Base-by-base conservation (phyloP, 306 rosid genomes). In the Ceratonia siliqua region DNA sequence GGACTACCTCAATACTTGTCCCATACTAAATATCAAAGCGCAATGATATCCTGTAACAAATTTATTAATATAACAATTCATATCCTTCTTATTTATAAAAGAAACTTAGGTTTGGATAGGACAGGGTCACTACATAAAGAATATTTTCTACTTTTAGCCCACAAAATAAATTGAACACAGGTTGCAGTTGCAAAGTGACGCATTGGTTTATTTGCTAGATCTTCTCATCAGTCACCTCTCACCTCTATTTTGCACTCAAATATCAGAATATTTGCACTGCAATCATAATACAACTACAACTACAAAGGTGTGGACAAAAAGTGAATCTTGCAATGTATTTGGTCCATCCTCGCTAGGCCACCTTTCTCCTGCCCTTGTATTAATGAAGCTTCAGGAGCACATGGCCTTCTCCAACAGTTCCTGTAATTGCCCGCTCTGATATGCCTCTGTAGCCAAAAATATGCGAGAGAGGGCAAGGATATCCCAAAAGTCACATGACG, bases 381-480 rank as follows among this genome's bases (percentile, higher is more conserved):
- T 38, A 59, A 45, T 11, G 65, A 28, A n/a, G 74, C 71, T 73
- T 91, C 88, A 94, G 1, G 96, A 86, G 76, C 92, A 90, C 89
- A 90, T 83, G 22, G 90, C 89, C 92, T 86, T 94, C 88, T 91
- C 96, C 87, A 94, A 66, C 77, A 61, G 39, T 82, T 94, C 97
- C 80, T 90, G 97, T 84, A 94, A 78, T 78, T 91, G 81, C 15
- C 98, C 97, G 0, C 78, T 91, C 81, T 91, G 81, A 82, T 88
- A 94, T 80, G 96, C 97, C 59, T 94, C 97, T 94, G 90, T 24
- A 79, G 49, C 72, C 68, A 81, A 57, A 30, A 79, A 74, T 68
- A 43, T 14, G 59, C 32, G 58, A 56, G 42, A 27, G 41, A 61
- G 5, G 35, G 41, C 1, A 54, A 56, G 21, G 6, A 48, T 50